Conservation (phyloP, 805 yeast genomes). For the Diddensiella caesifluorescens region DNA sequence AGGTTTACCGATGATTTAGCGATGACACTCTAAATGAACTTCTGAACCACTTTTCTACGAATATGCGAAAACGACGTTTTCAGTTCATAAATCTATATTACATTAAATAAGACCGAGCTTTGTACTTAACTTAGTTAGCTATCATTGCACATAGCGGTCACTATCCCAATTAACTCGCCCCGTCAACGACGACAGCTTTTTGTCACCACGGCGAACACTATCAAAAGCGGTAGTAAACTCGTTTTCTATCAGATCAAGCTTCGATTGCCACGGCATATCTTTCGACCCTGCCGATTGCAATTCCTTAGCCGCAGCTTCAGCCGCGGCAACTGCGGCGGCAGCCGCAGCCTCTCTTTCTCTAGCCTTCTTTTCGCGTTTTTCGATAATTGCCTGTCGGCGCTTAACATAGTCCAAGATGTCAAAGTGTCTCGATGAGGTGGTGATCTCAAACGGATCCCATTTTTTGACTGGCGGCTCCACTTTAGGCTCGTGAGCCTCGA, state of each 20-base stretch:
- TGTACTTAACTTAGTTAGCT: too few species aligned
- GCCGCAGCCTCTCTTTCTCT: not conserved
- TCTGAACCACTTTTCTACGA: too few species aligned
- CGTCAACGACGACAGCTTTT: not conserved
- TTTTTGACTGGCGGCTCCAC: constrained; percentile 4
- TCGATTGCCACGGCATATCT: not conserved
- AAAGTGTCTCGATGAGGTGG: constrained; percentile 8
- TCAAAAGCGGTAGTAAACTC: constrained; percentile 3
- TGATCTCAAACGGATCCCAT: constrained; percentile 16
- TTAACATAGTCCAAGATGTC: constrained; percentile 13
- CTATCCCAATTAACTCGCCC: constrained; percentile 5
- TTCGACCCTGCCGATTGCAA: not conserved
- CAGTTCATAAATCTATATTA: too few species aligned
- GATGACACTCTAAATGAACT: too few species aligned
- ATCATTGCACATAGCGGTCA: constrained; percentile 2
- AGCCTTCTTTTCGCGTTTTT: constrained; percentile 9
- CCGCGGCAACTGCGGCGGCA: constrained; percentile 10
- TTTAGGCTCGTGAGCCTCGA: constrained; percentile 7
- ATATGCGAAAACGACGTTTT: too few species aligned
- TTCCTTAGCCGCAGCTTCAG: constrained; percentile 1
- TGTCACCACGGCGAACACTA: constrained; percentile 3
- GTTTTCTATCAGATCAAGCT: constrained; percentile 1
- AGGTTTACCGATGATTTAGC: too few species aligned
- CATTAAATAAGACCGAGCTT: too few species aligned
- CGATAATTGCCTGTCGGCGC: constrained; percentile 8